Evolutionary conservation across 2,329 filamentous ascomycete species (phyloP).

Genomic region (Penicillium glabrum): DNA sequence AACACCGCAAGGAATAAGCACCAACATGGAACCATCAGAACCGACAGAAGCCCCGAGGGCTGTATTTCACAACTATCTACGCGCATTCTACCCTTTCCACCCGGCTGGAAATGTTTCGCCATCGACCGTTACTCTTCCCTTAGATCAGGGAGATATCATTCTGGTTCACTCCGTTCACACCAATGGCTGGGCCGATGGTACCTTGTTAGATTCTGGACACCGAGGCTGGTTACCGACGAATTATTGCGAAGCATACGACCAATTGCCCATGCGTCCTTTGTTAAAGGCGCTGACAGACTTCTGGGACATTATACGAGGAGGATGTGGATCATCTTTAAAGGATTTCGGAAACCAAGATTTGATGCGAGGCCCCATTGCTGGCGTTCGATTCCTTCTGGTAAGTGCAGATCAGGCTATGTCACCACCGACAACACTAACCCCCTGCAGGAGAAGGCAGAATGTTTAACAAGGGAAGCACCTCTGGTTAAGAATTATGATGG

Average conservation of each 20-base stretch:
- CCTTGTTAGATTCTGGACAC: conserved; percentile 77
- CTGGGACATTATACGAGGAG: conserved; percentile 84
- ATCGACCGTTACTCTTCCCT: conserved; percentile 80
- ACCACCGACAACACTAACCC: conserved; percentile 17
- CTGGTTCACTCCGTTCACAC: conserved; percentile 95
- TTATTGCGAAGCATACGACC: conserved; percentile 94
- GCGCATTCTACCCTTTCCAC: conserved; percentile 90
- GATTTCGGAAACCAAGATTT: conserved; percentile 91
- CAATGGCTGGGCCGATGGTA: conserved; percentile 98
- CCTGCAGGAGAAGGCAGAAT: conserved; percentile 77
- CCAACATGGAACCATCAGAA: conserved; percentile 43
- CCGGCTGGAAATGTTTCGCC: conserved; percentile 75
- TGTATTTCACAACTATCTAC: conserved; percentile 89
- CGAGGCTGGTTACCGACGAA: conserved; percentile 97
- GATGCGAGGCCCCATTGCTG: conserved; percentile 89
- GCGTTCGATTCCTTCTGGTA: conserved; percentile 85
- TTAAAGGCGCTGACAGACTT: conserved; percentile 86
- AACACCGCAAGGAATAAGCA: conserved; percentile 63
- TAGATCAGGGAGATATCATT: conserved; percentile 89
- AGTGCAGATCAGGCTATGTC: conserved; percentile 40
- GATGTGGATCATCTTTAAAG: conserved; percentile 70
- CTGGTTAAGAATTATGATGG: conserved; percentile 73
- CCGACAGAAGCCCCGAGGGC: conserved; percentile 50
- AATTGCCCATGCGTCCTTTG: conserved; percentile 79
- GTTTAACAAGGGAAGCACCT: conserved; percentile 76